Evolutionary conservation across 169 alveolate species (phyloP).

Genomic region (Sarcocystis neurona): DNA sequence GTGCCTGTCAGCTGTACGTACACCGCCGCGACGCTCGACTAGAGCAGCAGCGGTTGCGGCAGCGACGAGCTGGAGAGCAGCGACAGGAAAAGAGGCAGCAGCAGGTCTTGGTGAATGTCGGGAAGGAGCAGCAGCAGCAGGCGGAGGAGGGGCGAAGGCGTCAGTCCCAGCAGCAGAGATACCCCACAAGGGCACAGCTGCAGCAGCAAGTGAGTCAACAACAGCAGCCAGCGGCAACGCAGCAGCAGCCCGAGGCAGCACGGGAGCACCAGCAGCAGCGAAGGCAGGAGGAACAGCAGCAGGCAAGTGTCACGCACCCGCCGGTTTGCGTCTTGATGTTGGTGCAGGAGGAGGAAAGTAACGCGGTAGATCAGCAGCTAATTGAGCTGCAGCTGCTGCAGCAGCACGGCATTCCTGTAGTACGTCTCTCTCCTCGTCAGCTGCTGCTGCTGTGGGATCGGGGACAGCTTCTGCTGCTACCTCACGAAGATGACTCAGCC

Average conservation of each 20-base stretch:
- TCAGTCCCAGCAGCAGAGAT: not conserved
- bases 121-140: not conserved
- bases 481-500: not conserved
- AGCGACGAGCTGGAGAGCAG: too few species aligned
- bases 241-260: too few species aligned
- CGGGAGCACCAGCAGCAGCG: too few species aligned
- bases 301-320: too few species aligned
- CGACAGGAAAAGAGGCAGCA: too few species aligned
- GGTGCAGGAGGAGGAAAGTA: conserved; percentile 26
- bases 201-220: too few species aligned
- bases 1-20: not conserved
- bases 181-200: too few species aligned
- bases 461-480: conserved; percentile 7
- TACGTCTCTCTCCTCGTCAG: not conserved
- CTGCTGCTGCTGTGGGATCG: conserved; percentile 7
- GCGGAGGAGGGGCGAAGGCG: conserved; percentile 5
- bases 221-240: too few species aligned
- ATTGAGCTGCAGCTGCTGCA: conserved; percentile 16
- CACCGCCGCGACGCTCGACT: too few species aligned
- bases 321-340: not conserved
- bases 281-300: too few species aligned
- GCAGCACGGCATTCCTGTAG: conserved; percentile 3
- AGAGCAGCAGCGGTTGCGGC: too few species aligned
- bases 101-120: too few species aligned
- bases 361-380: conserved; percentile 40